Conservation (phyloP, 2,329 filamentous ascomycete species). For the Capronia coronata region DNA sequence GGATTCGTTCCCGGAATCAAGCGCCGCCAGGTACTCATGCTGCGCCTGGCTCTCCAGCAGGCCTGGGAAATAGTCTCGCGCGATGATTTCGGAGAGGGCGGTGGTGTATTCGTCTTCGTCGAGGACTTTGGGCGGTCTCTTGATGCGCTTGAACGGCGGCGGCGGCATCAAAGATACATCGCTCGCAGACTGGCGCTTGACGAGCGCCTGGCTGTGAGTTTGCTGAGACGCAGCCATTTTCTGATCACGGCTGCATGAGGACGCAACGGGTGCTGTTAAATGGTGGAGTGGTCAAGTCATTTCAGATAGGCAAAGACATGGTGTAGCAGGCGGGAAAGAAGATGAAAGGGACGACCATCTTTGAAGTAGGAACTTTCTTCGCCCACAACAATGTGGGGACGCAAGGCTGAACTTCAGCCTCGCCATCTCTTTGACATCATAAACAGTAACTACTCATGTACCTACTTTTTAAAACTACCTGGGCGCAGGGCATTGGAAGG, state of each 20-base stretch:
- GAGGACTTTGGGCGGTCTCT: constrained; percentile 77
- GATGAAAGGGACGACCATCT: background rate
- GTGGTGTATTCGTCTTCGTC: constrained; percentile 93
- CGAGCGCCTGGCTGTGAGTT: constrained; percentile 10
- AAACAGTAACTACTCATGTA: too few species aligned
- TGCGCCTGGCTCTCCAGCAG: constrained; percentile 79
- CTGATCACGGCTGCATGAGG: too few species aligned
- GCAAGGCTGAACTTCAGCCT: constrained; percentile 7
- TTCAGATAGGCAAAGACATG: too few species aligned
- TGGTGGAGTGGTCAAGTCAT: too few species aligned
- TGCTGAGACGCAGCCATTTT: constrained; percentile 6
- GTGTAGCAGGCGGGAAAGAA: background rate
- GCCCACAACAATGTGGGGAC: background rate
- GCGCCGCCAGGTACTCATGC: constrained; percentile 83
- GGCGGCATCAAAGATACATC: constrained; percentile 74
- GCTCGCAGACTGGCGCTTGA: constrained; percentile 8
- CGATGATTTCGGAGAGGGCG: constrained; percentile 86
- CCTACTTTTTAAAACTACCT: too few species aligned
- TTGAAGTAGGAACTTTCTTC: too few species aligned
- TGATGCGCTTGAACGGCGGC: constrained; percentile 78
- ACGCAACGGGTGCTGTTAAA: too few species aligned
- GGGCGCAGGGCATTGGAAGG: too few species aligned
- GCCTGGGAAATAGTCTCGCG: constrained; percentile 92
- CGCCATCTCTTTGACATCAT: background rate
- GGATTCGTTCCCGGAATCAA: constrained; percentile 73